phyloP scores from a whole-genome alignment of 306 rosid genomes.

The Gynostemma pentaphyllum region DNA sequence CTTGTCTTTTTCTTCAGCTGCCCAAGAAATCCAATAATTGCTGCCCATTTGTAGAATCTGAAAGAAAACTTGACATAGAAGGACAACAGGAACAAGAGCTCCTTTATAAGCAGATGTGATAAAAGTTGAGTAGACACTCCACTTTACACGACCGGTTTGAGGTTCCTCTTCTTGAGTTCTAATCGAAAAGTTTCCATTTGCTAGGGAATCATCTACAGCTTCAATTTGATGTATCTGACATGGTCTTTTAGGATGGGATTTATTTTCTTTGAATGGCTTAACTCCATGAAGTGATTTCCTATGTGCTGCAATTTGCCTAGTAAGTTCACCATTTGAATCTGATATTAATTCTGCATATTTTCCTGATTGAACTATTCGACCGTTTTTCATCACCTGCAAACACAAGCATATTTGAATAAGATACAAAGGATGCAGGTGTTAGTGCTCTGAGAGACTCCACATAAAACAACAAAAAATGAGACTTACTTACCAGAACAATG shows the following conservation, averaged over 20 bases:
- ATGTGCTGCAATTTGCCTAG: slow-evolving; percentile 75
- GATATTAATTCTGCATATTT: slow-evolving; percentile 54
- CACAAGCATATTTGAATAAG: background rate
- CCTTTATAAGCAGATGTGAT: slow-evolving; percentile 68
- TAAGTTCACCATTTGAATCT: slow-evolving; percentile 46
- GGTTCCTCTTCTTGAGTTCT: slow-evolving; percentile 56
- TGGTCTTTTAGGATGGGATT: slow-evolving; percentile 21
- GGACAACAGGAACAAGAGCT: slow-evolving; percentile 69
- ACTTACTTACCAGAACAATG: slow-evolving; percentile 48
- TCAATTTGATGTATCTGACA: slow-evolving; percentile 37
- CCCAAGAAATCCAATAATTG: slow-evolving; percentile 97
- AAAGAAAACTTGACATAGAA: slow-evolving; percentile 71
- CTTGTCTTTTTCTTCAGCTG: slow-evolving; percentile 39
- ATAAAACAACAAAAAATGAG: background rate
- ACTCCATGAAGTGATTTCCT: slow-evolving; percentile 53
- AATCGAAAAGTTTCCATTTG: slow-evolving; percentile 20
- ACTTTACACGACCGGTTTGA: slow-evolving; percentile 73
- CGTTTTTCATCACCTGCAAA: slow-evolving; percentile 66
- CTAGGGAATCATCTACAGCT: slow-evolving; percentile 33
- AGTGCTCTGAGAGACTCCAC: background rate
- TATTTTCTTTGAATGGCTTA: slow-evolving; percentile 31
- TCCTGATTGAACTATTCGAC: slow-evolving; percentile 59
- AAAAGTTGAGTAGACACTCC: slow-evolving; percentile 78
- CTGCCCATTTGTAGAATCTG: slow-evolving; percentile 83
- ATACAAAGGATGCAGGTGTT: background rate